phyloP scores from a whole-genome alignment of 331 rosid genomes.

The Malus hybrid region DNA sequence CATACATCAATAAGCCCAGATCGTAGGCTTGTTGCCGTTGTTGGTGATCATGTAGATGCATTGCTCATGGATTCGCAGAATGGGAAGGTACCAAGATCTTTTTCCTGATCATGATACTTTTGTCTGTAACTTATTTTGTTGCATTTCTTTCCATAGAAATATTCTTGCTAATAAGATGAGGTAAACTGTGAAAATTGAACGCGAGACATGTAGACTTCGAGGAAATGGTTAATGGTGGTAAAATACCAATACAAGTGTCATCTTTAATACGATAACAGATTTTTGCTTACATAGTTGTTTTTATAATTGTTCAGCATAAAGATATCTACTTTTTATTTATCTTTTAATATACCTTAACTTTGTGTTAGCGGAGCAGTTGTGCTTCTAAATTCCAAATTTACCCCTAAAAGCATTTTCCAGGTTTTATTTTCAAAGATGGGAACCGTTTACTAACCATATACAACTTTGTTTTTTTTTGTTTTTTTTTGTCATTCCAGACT shows the following conservation, averaged over 20 bases:
- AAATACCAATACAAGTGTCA: background rate
- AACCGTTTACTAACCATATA: no score
- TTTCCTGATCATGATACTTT: background rate
- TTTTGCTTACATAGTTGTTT: background rate
- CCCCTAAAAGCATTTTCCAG: background rate
- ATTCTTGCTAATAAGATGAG: background rate
- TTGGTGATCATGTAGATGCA: slow-evolving; percentile 80
- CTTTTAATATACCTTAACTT: background rate
- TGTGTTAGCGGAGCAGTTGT: background rate
- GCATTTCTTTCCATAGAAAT: background rate
- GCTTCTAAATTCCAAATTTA: background rate
- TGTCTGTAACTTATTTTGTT: background rate
- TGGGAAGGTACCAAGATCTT: slow-evolving; percentile 56
- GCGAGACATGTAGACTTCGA: background rate
- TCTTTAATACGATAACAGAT: background rate
- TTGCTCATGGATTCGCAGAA: slow-evolving; percentile 79
- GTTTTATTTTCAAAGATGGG: background rate
- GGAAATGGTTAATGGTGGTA: background rate
- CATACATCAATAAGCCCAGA: slow-evolving; percentile 92
- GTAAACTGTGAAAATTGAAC: background rate
- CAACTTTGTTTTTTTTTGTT: background rate
- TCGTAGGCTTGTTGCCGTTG: slow-evolving; percentile 64
- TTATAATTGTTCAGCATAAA: background rate
- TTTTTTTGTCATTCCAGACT: slow-evolving; percentile 34
- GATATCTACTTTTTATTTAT: background rate